Evolutionary conservation across 2,329 filamentous ascomycete species (phyloP).

Genomic region (Lasiodiplodia sp.): DNA sequence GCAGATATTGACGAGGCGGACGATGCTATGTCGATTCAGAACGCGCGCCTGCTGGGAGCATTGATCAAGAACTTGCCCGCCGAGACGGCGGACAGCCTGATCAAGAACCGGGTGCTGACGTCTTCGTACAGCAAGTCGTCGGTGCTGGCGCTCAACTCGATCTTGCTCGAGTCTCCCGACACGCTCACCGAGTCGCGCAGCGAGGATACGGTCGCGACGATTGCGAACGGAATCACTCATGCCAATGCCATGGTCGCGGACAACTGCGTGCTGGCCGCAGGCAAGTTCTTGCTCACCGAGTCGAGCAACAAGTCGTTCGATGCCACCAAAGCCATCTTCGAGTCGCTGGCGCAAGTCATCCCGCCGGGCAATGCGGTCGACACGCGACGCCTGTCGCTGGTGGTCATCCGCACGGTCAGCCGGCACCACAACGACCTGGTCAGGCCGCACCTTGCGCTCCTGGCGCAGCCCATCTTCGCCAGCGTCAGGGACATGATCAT

Average conservation of each 20-base stretch:
- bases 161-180: conserved; percentile 80
- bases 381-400: conserved; percentile 83
- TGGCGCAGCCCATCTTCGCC: conserved; percentile 86
- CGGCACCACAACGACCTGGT: conserved; percentile 81
- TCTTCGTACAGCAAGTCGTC: conserved; percentile 79
- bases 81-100: conserved; percentile 68
- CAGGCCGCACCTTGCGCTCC: conserved; percentile 77
- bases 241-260: conserved; percentile 80
- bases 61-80: conserved; percentile 84
- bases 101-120: conserved; percentile 78
- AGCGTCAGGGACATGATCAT: conserved; percentile 91
- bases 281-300: conserved; percentile 83
- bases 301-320: conserved; percentile 74
- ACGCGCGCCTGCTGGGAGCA: conserved; percentile 87
- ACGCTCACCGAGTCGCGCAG: conserved; percentile 72
- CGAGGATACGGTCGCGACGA: conserved; percentile 77
- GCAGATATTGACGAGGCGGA: conserved; percentile 79
- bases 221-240: conserved; percentile 80
- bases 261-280: conserved; percentile 86
- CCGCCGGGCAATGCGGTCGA: conserved; percentile 81
- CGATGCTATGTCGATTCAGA: conserved; percentile 82
- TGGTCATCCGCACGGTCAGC: conserved; percentile 85
- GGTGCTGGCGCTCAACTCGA: conserved; percentile 85
- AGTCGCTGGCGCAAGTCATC: conserved; percentile 76
- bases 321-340: conserved; percentile 78